Conservation (phyloP, 208 protist species). For the Acanthamoeba healyi region DNA sequence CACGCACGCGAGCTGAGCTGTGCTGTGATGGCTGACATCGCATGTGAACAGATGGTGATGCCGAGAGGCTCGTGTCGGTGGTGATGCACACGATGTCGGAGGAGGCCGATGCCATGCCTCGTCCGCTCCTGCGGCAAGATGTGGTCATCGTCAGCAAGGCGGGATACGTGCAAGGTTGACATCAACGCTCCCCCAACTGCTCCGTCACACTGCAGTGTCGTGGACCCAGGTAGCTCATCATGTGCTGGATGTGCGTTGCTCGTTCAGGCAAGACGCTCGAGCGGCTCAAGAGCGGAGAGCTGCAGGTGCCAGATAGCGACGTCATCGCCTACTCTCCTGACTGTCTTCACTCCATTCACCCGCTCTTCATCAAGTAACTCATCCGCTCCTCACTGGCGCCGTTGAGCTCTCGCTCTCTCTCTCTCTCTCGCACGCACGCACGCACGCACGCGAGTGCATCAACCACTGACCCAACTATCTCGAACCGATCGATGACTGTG, state of each 20-base stretch:
- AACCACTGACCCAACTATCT: background rate
- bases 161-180: conserved; percentile 48
- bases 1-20: background rate
- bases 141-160: conserved; percentile 57
- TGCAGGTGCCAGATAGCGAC: background rate
- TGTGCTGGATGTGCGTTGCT: no score
- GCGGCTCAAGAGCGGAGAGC: background rate
- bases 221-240: no score
- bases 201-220: no score
- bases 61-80: background rate
- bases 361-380: conserved; percentile 12
- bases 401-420: background rate
- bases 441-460: background rate
- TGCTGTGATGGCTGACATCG: background rate
- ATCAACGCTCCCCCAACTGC: no score
- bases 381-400: background rate
- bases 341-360: conserved; percentile 31
- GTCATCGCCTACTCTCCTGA: conserved; percentile 7
- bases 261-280: background rate
- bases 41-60: conserved; percentile 31
- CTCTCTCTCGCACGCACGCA: background rate
- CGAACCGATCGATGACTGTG: no score
- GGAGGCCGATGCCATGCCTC: background rate
- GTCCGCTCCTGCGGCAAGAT: background rate
- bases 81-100: conserved; percentile 54